Percentiles rank a stretch among this genome's conserved stretches.
phyloP scores from a whole-genome alignment of 2,329 filamentous ascomycete genomes.

The Chrysoporthe deuterocubensis region DNA sequence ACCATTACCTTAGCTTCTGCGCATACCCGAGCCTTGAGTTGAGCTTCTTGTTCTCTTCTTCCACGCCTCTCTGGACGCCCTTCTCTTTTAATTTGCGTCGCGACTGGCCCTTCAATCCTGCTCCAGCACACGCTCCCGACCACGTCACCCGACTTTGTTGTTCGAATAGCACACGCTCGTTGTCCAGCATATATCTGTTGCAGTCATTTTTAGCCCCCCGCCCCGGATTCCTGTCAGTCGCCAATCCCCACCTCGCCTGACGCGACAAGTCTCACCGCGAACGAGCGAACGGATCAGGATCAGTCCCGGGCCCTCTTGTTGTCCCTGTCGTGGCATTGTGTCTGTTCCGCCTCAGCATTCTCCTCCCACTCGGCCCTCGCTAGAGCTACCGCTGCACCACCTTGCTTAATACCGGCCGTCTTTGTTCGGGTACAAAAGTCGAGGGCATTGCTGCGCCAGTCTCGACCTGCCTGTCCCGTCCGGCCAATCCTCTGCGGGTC shows the following conservation, averaged over 20 bases:
- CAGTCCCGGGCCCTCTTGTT: conserved; percentile 15
- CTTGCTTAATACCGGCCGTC: conserved; percentile 23
- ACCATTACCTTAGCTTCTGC: conserved; percentile 24
- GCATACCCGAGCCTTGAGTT: conserved; percentile 25
- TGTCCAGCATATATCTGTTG: conserved; percentile 28
- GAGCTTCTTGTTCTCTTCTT: conserved; percentile 30
- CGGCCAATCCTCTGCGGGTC: conserved; percentile 17
- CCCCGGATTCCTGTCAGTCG: conserved; percentile 14
- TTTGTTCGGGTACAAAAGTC: conserved; percentile 27
- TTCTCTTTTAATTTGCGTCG: conserved; percentile 21
- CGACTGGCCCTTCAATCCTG: conserved; percentile 16
- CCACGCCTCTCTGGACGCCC: conserved; percentile 12
- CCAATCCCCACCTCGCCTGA: conserved; percentile 2
- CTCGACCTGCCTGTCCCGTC: conserved; percentile 18
- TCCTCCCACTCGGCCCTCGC: conserved; percentile 16
- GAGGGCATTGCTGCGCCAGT: conserved; percentile 12
- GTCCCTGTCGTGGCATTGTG: conserved; percentile 22
- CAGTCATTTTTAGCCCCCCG: conserved; percentile 9
- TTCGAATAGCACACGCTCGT: conserved; percentile 28
- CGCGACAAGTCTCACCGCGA: conserved; percentile 19
- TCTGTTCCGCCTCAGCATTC: conserved; percentile 19
- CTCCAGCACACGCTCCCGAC: conserved; percentile 16
- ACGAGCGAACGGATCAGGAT: conserved; percentile 11
- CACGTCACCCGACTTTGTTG: conserved; percentile 26
- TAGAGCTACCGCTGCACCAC: conserved; percentile 21